phyloP scores from a whole-genome alignment of 768 basidiomycete genomes.

The Naganishia kalamii region DNA sequence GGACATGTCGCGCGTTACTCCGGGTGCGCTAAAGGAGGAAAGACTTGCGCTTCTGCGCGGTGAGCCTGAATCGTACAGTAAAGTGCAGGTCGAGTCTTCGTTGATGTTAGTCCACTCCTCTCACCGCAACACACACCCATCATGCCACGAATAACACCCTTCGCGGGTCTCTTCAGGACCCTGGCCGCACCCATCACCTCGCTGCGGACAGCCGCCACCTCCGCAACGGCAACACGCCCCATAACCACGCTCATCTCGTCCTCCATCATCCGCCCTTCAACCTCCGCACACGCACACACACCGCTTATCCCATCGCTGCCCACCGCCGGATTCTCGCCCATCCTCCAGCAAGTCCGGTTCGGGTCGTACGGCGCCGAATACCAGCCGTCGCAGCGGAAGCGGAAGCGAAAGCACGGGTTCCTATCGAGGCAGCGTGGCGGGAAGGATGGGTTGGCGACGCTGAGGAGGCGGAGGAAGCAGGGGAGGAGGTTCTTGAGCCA shows the following conservation, averaged over 20 bases:
- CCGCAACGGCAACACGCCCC: neutral
- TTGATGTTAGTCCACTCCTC: too few relatives aligned
- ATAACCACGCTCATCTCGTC: neutral
- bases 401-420: slow-evolving; percentile 90
- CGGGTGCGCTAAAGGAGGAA: neutral
- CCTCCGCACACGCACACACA: neutral
- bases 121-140: neutral
- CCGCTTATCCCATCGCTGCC: neutral
- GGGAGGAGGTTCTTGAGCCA: slow-evolving; percentile 76
- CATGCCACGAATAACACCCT: slow-evolving; percentile 5
- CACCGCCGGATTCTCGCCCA: slow-evolving; percentile 22
- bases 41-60: neutral
- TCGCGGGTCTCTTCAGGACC: neutral
- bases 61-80: too few relatives aligned
- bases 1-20: neutral
- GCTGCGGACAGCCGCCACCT: neutral
- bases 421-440: slow-evolving; percentile 62
- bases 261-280: neutral
- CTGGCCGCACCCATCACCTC: neutral
- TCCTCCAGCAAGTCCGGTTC: slow-evolving; percentile 51
- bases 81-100: too few relatives aligned
- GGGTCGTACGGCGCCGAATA: slow-evolving; percentile 78
- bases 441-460: slow-evolving; percentile 62
- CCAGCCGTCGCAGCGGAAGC: slow-evolving; percentile 87
- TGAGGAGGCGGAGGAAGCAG: slow-evolving; percentile 64